Conservation (phyloP, 179 eudicot genomes). For the Beta lomatogona region DNA sequence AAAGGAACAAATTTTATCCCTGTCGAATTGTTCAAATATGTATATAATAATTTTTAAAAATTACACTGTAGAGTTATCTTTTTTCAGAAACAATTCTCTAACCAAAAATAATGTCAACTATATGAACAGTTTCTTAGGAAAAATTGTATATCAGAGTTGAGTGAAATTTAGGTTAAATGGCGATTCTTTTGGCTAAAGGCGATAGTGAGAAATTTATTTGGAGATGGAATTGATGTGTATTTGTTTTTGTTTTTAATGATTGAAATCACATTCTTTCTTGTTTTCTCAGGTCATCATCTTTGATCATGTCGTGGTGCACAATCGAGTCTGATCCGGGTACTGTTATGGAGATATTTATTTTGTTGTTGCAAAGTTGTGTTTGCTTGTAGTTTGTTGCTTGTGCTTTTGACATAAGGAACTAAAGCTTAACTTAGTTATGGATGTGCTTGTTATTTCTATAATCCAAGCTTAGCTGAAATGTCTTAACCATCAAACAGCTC, state of each 20-base stretch:
- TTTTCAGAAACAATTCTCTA: too few species aligned
- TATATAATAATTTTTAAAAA: too few species aligned
- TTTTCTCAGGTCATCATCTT: conserved; percentile 16
- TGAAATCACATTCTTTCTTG: background rate
- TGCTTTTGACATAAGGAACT: background rate
- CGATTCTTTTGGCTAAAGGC: background rate
- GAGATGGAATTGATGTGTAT: background rate
- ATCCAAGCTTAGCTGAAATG: background rate
- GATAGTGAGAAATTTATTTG: background rate
- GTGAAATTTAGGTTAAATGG: background rate
- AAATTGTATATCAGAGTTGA: background rate
- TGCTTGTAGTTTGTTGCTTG: background rate
- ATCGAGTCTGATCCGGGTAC: conserved; percentile 46
- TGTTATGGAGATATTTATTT: background rate
- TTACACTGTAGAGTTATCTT: background rate
- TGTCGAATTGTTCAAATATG: too few species aligned
- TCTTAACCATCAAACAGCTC: background rate
- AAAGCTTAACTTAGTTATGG: background rate
- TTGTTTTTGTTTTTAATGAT: background rate
- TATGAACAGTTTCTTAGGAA: background rate
- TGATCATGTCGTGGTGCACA: conserved; percentile 44
- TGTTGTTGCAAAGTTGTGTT: background rate
- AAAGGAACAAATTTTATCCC: background rate
- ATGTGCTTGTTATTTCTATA: background rate
- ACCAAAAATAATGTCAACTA: background rate